Percentiles rank a stretch among this genome's conserved stretches.
Conservation (phyloP, 345 rosid species). For the Capsella bursapastoris region DNA sequence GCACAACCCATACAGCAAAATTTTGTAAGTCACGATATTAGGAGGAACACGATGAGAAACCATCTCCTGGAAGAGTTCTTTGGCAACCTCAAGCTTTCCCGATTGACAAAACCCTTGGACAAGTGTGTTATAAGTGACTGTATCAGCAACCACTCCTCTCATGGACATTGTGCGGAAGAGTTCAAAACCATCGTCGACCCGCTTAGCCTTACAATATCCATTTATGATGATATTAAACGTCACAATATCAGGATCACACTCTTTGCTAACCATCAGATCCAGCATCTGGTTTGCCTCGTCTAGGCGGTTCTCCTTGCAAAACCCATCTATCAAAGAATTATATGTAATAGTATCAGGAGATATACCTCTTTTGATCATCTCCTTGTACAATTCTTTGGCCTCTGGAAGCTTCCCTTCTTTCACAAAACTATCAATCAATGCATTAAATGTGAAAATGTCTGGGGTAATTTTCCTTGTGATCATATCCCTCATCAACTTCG, state of each 20-base stretch:
- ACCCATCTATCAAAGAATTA: not conserved
- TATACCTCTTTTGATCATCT: slow-evolving; percentile 15
- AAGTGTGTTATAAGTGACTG: slow-evolving; percentile 10
- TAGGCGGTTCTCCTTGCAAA: not conserved
- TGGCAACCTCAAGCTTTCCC: slow-evolving; percentile 1
- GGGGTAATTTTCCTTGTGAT: not conserved
- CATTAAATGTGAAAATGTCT: not conserved
- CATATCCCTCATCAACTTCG: slow-evolving; percentile 44
- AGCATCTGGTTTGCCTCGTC: not conserved
- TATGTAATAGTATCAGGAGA: not conserved
- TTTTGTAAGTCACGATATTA: not conserved
- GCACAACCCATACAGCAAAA: slow-evolving; percentile 17
- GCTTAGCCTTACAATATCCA: not conserved
- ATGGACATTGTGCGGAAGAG: not conserved
- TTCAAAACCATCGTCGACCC: slow-evolving; percentile 1
- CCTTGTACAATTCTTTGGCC: slow-evolving; percentile 32
- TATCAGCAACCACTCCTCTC: not conserved
- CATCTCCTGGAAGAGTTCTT: slow-evolving; percentile 19
- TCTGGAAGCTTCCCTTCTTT: slow-evolving; percentile 36
- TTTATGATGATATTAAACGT: not conserved
- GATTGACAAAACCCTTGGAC: not conserved
- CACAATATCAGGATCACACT: not conserved
- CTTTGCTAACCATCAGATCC: slow-evolving; percentile 7
- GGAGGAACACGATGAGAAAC: not conserved
- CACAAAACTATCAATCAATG: slow-evolving; percentile 19